Conservation (phyloP, 2,329 filamentous ascomycete genomes). For the Trichothecium sympodiale region DNA sequence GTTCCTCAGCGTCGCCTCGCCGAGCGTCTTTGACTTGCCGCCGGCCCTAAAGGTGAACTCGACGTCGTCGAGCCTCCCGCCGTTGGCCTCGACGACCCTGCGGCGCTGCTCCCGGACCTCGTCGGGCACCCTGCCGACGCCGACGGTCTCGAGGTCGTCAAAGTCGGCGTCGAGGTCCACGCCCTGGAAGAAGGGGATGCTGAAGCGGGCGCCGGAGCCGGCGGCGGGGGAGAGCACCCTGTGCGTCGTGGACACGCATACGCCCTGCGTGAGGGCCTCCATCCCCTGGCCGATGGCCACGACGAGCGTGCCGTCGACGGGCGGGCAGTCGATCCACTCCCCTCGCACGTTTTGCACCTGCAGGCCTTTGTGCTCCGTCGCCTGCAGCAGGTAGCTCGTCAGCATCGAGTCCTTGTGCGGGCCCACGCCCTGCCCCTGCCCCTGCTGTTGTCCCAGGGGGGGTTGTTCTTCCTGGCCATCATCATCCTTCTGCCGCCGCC, state of each 20-base stretch:
- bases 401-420: slow-evolving; percentile 83
- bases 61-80: slow-evolving; percentile 55
- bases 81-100: slow-evolving; percentile 43
- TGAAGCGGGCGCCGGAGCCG: slow-evolving; percentile 63
- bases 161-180: slow-evolving; percentile 71
- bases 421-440: slow-evolving; percentile 51
- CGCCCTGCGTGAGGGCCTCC: slow-evolving; percentile 74
- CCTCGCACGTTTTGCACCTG: slow-evolving; percentile 75
- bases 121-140: slow-evolving; percentile 48
- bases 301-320: slow-evolving; percentile 65
- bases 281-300: slow-evolving; percentile 82
- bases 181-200: slow-evolving; percentile 82
- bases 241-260: slow-evolving; percentile 74
- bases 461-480: too few species aligned
- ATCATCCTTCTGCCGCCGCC: too few species aligned
- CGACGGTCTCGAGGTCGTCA: slow-evolving; percentile 57
- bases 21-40: slow-evolving; percentile 54
- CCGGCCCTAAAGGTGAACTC: slow-evolving; percentile 78
- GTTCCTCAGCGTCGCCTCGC: slow-evolving; percentile 77
- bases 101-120: slow-evolving; percentile 51
- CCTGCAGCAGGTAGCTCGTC: slow-evolving; percentile 71
- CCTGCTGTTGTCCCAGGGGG: slow-evolving; percentile 14
- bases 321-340: slow-evolving; percentile 73
- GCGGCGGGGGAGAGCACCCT: slow-evolving; percentile 64
- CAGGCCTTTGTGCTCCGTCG: slow-evolving; percentile 61